A percentile compares a stretch with the other conserved stretches of the same genome.
These are phyloP conservation scores for Trypanosoma congolense DNA, from an alignment of 208 protist genomes.

Conservation along the genomic window DNA sequence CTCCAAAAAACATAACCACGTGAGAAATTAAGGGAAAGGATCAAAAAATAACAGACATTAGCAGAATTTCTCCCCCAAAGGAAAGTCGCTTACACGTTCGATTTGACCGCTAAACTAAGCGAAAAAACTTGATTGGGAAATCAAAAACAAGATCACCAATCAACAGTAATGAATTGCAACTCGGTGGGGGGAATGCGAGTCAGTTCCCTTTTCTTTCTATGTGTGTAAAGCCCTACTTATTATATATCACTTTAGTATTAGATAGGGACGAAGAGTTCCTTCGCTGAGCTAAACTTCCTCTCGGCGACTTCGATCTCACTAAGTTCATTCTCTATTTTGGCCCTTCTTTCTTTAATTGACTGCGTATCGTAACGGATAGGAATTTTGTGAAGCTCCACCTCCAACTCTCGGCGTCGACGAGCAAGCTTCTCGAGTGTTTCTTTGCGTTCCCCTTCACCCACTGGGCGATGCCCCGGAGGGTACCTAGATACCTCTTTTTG, in stretches of 20 bases:
- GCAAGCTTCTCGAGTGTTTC: constrained; percentile 51
- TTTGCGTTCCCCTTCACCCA: constrained; percentile 71
- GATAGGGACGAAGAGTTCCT: constrained; percentile 66
- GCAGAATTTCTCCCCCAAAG: no score
- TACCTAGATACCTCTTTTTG: constrained; percentile 61
- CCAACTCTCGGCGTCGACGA: constrained; percentile 56
- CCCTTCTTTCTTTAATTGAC: constrained; percentile 48
- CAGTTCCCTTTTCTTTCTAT: no score
- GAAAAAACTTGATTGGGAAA: no score
- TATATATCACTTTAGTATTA: constrained; percentile 13
- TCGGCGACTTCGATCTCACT: constrained; percentile 55
- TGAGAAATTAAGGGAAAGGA: no score
- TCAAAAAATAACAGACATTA: no score
- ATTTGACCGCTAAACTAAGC: no score
- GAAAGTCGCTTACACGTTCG: no score
- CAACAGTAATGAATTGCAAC: no score
- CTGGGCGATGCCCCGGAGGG: constrained; percentile 72
- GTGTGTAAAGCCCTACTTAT: not conserved
- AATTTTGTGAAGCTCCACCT: constrained; percentile 74
- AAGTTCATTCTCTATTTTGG: constrained; percentile 70
- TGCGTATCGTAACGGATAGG: constrained; percentile 84
- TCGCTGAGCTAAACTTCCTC: constrained; percentile 64
- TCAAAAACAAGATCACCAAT: no score
- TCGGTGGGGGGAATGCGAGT: no score
- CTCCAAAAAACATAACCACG: no score